Base-by-base conservation (phyloP, 805 yeast species). In the Kazachstania viticola region DNA sequence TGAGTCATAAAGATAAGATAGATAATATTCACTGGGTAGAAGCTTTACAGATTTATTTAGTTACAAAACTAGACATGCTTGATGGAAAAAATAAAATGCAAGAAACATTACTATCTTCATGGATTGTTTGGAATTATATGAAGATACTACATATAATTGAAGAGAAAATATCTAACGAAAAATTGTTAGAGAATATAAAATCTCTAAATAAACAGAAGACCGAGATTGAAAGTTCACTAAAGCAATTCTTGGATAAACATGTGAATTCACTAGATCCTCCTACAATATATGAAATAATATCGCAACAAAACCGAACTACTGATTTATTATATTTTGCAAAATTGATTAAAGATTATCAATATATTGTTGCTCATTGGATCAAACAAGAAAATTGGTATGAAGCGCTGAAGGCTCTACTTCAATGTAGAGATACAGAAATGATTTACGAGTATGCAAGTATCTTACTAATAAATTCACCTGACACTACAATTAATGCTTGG, bases 401-500 rank as follows among this genome's bases (percentile, higher is more conserved):
- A 35, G 79, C 94, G 0, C 52, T 83, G 31, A 69, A 70, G 32
- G 68, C 74, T 0, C 45, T 73, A n/a, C 59, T 64, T 24, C 62
- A 69, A 27, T 66, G 66, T 33, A 64, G 66, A 25, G 67, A 68
- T 25, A 58, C 65, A 0, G 49, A 57, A 0, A 48, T 72, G 7
- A 67, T 80, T 4, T 82, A 84, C 56, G 69, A 70, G 38, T 74
- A 75, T 37, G 67, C 96, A 1, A 74, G 79, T 0, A 75, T 75
- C 0, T 53, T 91, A 24, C 51, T 91, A 31, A 61, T 74, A 2
- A 80, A 81, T 43, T 57, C 69, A 11, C 87, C 98, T 0, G 61
- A 60, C 18, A 67, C 65, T 9, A 83, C 95, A 0, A 73, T 82
- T 2, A 79, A 77, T 31, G 65, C 81, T 0, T 91, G 96, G 96